Conservation (phyloP, 139 green algal species). For the Gonium pectorale region DNA sequence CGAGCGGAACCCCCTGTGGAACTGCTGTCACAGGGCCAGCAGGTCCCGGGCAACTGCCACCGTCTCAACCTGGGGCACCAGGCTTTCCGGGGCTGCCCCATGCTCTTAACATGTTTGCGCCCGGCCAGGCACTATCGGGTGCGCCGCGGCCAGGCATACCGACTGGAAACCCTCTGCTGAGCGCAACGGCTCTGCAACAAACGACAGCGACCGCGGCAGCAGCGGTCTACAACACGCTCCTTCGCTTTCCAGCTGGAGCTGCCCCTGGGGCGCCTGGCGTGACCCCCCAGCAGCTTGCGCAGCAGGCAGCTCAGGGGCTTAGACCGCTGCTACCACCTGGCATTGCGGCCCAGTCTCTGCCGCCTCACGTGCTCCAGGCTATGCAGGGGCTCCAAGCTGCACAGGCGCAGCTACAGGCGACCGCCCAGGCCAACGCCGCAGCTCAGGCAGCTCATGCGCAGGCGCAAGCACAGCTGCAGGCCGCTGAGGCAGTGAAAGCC, state of each 20-base stretch:
- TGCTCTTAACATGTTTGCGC: too few species aligned
- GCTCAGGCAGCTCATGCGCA: conserved; percentile 15
- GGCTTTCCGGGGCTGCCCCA: too few species aligned
- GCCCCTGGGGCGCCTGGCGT: neutral
- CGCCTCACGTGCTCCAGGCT: conserved; percentile 20
- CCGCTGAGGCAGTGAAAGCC: conserved; percentile 31
- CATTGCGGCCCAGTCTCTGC: neutral
- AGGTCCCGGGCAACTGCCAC: too few species aligned
- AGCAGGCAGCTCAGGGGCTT: conserved; percentile 9
- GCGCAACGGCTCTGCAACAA: conserved; percentile 14
- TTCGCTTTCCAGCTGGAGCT: neutral
- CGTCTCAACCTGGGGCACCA: too few species aligned
- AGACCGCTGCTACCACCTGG: neutral
- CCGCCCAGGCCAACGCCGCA: conserved; percentile 25
- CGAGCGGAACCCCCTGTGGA: too few species aligned
- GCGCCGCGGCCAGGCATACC: conserved; percentile 20
- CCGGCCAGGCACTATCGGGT: too few species aligned
- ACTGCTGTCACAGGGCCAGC: too few species aligned
- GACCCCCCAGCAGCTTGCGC: conserved; percentile 9
- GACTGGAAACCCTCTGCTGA: neutral
- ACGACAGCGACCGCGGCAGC: conserved; percentile 26
- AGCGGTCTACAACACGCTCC: conserved; percentile 11
- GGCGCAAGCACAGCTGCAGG: conserved; percentile 34
- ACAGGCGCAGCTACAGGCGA: conserved; percentile 25
- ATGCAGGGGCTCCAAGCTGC: conserved; percentile 36